Conservation (phyloP, 495 filamentous ascomycete species). For the Penicillium angulare region DNA sequence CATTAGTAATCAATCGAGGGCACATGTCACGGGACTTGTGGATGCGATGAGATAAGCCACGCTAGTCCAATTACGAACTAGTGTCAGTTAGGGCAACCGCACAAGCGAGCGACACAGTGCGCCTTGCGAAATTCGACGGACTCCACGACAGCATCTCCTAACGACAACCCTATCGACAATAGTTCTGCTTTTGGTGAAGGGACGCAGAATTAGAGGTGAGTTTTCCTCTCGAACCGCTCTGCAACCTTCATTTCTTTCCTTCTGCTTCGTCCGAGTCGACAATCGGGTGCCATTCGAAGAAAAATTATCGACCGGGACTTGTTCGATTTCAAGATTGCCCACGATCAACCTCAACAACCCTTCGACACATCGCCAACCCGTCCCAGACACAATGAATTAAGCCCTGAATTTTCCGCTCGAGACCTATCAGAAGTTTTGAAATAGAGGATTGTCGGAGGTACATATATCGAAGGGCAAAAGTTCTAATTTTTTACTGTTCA, state of each 20-base stretch:
- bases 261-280: conserved; percentile 30
- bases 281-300: conserved; percentile 13
- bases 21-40: neutral
- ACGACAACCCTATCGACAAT: conserved; percentile 46
- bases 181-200: conserved; percentile 50
- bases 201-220: conserved; percentile 50
- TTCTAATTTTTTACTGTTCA: conserved; percentile 28
- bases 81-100: conserved; percentile 41
- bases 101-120: conserved; percentile 47
- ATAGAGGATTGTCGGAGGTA: conserved; percentile 3
- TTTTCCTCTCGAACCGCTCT: conserved; percentile 20
- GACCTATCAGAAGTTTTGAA: conserved; percentile 26
- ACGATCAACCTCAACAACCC: conserved; percentile 5
- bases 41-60: conserved; percentile 7
- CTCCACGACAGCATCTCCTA: conserved; percentile 42
- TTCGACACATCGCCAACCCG: conserved; percentile 7
- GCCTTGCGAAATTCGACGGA: conserved; percentile 46
- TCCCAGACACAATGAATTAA: conserved; percentile 1
- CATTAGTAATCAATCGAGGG: neutral
- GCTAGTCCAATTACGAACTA: conserved; percentile 24
- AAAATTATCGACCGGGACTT: conserved; percentile 8
- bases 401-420: conserved; percentile 13
- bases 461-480: conserved; percentile 14
- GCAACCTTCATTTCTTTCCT: conserved; percentile 16
- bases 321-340: conserved; percentile 18